These are phyloP conservation scores for Schrenkiella parvula DNA, from an alignment of 345 rosid species.

Conservation along the genomic window DNA sequence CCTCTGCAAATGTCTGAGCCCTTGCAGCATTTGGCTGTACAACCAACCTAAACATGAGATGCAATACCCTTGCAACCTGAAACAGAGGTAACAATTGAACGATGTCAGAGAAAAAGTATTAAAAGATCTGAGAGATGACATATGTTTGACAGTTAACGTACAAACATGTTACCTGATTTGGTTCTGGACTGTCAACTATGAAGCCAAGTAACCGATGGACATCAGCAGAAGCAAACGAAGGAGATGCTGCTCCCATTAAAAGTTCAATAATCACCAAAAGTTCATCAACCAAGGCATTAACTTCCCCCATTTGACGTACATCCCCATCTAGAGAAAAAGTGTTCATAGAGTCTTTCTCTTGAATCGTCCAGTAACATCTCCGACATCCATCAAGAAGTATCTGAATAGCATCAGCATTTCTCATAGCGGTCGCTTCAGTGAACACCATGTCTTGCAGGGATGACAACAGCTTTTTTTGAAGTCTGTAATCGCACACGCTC, in stretches of 20 bases:
- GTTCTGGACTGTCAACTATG: conserved; percentile 88
- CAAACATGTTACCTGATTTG: conserved; percentile 67
- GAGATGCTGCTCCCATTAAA: conserved; percentile 75
- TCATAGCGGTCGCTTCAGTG: conserved; percentile 80
- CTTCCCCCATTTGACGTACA: conserved; percentile 76
- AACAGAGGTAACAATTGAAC: conserved; percentile 17
- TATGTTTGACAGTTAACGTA: not conserved
- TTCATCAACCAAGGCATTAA: conserved; percentile 96
- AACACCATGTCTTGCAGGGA: conserved; percentile 96
- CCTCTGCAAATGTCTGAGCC: conserved; percentile 74
- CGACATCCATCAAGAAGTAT: conserved; percentile 96
- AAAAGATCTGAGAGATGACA: not conserved
- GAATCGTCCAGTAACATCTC: conserved; percentile 88
- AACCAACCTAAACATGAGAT: conserved; percentile 79
- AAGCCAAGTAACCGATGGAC: conserved; percentile 77
- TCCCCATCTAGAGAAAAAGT: conserved; percentile 47
- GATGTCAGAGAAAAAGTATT: not conserved
- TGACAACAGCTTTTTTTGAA: conserved; percentile 90
- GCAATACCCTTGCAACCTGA: conserved; percentile 91
- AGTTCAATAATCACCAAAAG: conserved; percentile 95
- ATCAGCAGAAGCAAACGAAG: conserved; percentile 66
- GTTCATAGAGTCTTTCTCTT: conserved; percentile 73
- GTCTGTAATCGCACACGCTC: conserved; percentile 91
- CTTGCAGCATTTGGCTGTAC: conserved; percentile 81
- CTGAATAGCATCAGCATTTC: conserved; percentile 93